A percentile compares a stretch with the other conserved stretches of the same genome.
Evolutionary conservation across 129 eudicot genomes (phyloP).

Genomic region (Helianthus annuus): DNA sequence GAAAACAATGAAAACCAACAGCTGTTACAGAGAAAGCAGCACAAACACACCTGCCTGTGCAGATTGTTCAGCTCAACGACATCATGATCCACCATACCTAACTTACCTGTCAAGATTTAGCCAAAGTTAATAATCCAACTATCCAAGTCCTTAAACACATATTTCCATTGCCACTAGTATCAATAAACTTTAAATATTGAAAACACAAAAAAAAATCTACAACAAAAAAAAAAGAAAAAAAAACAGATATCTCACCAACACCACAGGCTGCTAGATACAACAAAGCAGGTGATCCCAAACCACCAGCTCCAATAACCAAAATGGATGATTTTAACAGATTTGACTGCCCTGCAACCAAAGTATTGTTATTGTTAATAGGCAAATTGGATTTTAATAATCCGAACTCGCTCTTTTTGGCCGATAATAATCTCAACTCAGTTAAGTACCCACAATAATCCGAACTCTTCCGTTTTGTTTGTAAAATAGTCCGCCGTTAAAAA

Average conservation of each 20-base stretch:
- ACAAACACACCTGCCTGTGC: slow-evolving; percentile 78
- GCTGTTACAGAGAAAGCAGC: slow-evolving; percentile 11
- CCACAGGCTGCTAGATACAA: slow-evolving; percentile 98
- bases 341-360: slow-evolving; percentile 59
- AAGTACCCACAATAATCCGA: too few relatives aligned
- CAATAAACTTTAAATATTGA: too few relatives aligned
- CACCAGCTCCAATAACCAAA: slow-evolving; percentile 97
- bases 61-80: slow-evolving; percentile 95
- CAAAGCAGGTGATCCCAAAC: slow-evolving; percentile 95
- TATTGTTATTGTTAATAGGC: too few relatives aligned
- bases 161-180: not conserved
- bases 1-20: slow-evolving; percentile 3
- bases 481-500: too few relatives aligned
- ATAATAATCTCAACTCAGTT: too few relatives aligned
- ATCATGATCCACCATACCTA: slow-evolving; percentile 98
- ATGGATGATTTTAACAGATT: slow-evolving; percentile 79
- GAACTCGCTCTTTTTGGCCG: too few relatives aligned
- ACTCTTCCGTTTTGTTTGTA: too few relatives aligned
- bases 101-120: slow-evolving; percentile 50
- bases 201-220: too few relatives aligned
- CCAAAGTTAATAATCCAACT: slow-evolving; percentile 3
- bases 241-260: slow-evolving; percentile 54
- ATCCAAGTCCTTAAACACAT: not conserved
- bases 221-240: not conserved
- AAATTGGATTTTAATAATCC: too few relatives aligned